phyloP scores from a whole-genome alignment of 2,329 filamentous ascomycete species.

The Diaporthe longicolla region DNA sequence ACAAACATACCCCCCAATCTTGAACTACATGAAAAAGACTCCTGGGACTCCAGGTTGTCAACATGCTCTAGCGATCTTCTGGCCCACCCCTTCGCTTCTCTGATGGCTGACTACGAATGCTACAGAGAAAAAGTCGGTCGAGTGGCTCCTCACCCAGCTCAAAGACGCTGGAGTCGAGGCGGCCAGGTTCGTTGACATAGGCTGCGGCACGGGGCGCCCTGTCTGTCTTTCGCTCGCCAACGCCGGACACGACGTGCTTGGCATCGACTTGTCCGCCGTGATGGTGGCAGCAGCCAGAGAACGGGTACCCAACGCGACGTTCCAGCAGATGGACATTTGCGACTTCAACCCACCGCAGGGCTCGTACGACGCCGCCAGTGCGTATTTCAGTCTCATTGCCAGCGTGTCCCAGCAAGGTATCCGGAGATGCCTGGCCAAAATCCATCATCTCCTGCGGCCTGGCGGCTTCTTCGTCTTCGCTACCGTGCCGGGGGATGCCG shows the following conservation, averaged over 20 bases:
- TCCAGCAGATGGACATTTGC: constrained; percentile 47
- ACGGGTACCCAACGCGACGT: constrained; percentile 47
- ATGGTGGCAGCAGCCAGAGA: constrained; percentile 47
- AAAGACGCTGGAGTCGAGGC: constrained; percentile 27
- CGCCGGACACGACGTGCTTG: constrained; percentile 49
- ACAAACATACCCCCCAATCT: too few relatives aligned
- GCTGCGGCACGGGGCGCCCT: constrained; percentile 50
- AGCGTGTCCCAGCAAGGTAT: constrained; percentile 49
- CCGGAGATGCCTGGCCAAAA: constrained; percentile 41
- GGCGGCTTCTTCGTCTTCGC: constrained; percentile 45
- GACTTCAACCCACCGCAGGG: constrained; percentile 40
- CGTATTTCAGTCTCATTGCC: constrained; percentile 49
- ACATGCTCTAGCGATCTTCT: too few relatives aligned
- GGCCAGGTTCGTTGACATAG: constrained; percentile 48
- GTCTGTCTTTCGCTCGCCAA: constrained; percentile 46
- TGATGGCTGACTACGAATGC: too few relatives aligned
- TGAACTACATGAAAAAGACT: too few relatives aligned
- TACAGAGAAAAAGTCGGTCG: constrained; percentile 43
- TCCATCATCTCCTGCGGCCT: constrained; percentile 39
- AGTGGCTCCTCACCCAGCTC: constrained; percentile 47
- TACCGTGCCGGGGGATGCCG: constrained; percentile 46
- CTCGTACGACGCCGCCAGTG: constrained; percentile 46
- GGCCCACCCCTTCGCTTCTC: too few relatives aligned
- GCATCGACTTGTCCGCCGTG: constrained; percentile 49
- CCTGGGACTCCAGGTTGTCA: too few relatives aligned